Percentiles rank a stretch among this genome's conserved stretches.
These are phyloP conservation scores for Stagonosporopsis rhizophila DNA, from an alignment of 2,329 filamentous ascomycete species.

Conservation along the genomic window DNA sequence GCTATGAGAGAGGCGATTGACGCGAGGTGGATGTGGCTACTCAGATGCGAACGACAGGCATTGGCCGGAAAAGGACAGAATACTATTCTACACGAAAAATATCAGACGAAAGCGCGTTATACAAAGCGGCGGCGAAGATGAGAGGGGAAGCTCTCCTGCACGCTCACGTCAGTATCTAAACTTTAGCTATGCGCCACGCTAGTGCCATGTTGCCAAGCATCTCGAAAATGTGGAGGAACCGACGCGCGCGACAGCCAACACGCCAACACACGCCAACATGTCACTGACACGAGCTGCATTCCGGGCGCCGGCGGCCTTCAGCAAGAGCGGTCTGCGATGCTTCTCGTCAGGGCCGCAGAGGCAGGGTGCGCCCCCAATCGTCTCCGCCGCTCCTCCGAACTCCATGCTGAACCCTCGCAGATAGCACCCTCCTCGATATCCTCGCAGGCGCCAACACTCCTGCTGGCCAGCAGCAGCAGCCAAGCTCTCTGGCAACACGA, in stretches of 20 bases:
- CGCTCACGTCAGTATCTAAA: constrained; percentile 7
- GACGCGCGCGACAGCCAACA: constrained; percentile 8
- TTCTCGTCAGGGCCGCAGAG: constrained; percentile 35
- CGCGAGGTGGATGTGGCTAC: constrained; percentile 2
- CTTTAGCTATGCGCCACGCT: constrained; percentile 2
- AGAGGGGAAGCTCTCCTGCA: constrained; percentile 18
- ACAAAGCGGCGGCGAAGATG: constrained; percentile 13
- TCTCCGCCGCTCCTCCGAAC: constrained; percentile 1
- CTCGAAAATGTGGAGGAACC: constrained; percentile 6
- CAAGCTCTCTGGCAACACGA: constrained; percentile 18
- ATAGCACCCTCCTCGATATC: constrained; percentile 29
- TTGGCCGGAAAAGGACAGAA: constrained; percentile 16
- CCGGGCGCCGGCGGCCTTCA: constrained; percentile 15
- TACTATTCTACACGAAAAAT: constrained; percentile 20
- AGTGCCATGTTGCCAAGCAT: constrained; percentile 7
- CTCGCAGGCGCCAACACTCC: constrained; percentile 22
- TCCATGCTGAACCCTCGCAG: constrained; percentile 22
- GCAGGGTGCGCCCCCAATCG: constrained; percentile 24
- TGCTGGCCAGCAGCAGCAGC: background rate
- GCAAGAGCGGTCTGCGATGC: constrained; percentile 28
- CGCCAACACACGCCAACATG: constrained; percentile 28
- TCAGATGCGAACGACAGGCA: constrained; percentile 20
- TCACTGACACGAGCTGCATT: constrained; percentile 27
- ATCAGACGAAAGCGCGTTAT: constrained; percentile 23
- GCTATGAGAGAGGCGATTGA: constrained; percentile 20